Base-by-base conservation (phyloP, 2,329 filamentous ascomycete species). In the Fusarium temperatum region DNA sequence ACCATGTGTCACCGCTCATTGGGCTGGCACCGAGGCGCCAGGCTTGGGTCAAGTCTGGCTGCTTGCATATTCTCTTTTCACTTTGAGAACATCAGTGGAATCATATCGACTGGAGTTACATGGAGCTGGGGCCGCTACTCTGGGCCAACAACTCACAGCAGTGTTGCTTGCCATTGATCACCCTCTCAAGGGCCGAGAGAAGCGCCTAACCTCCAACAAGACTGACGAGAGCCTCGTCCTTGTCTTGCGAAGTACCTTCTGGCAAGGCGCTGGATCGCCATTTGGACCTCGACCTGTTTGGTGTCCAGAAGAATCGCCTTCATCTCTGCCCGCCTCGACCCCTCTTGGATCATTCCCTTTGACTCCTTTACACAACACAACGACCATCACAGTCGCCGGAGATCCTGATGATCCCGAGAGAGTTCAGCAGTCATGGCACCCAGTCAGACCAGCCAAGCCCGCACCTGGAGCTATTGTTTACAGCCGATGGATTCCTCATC, bases 401-500 rank as follows among this genome's bases (percentile, higher is more conserved):
- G 83, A 85, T 58, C 82, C 83, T 24, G 79, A 84, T 48, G 82
- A 85, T 60, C 82, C 84, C 10, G 79, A 80, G 18, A 80, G 83
- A 58, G 78, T 77, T 67, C 82, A 84, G 72, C 89, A 92, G 80
- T 85, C 89, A 17, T 90, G 89, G 82, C 93, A 95, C 82, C 93
- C 93, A 8, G 86, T 92, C 13, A 90, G 93, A 14, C 90, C 90
- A 3, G 87, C 90, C 39, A 95, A 96, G 84, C 93, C 93, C 10
- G 83, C 85, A 4, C 91, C 92, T 0, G 92, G 92, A 8, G 88
- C 91, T 3, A 87, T 92, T 68, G 87, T 93, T 75, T 96, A 96
- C 84, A 94, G 92, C 79, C 90, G 93, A 64, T 95, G 91, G 85
- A 91, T 95, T 69, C 92, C 93, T 13, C 90, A 95, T 78, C 85